Evolutionary conservation across 306 rosid genomes (phyloP), one percentile per base, ranked within the genome.

Genomic region (Urtica urens): DNA sequence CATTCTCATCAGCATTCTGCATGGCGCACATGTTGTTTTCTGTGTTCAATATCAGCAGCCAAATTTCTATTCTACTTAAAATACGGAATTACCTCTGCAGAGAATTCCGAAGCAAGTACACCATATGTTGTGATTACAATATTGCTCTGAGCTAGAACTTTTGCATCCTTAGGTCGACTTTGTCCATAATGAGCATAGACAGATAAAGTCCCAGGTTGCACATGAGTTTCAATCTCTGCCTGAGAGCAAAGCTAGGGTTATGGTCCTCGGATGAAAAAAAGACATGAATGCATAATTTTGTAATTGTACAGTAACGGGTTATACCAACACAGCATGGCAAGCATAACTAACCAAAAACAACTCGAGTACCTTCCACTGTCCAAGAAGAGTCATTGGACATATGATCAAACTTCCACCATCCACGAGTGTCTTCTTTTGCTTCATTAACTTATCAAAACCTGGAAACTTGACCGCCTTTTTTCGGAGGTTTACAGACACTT

Each of bases 151-250:
- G 82, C 66, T 10, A 88, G 77, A 72, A 49, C 21, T 53, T 63
- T 83, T 30, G 86, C 90, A 80, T 88, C 96, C 72, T 72, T 88
- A 28, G 82, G 65, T 67, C 96, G 81, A 73, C 83, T 72, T 65
- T 76, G 96, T 46, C 96, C 96, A 54, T 88, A 88, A 67, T 88
- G 96, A 64, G 77, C 79, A 72, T 88, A 77, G 16, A 78, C 21
- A 25, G 95, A 76, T 57, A 88, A 65, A 60, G 83, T 63, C 41
- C 93, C 95, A 28, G 90, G 80, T 45, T 65, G 78, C 33, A 46
- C 83, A 59, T 83, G 96, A 65, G 81, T 75, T 73, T 88, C 95
- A 40, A 83, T 88, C 73, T 88, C 96, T 43, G 90, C 86, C 96
- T 88, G 80, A 57, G 44, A 65, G 68, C 57, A 66, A 24, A 34